Base-by-base conservation (phyloP, 768 basidiomycete genomes). In the Lenzites betulinus region DNA sequence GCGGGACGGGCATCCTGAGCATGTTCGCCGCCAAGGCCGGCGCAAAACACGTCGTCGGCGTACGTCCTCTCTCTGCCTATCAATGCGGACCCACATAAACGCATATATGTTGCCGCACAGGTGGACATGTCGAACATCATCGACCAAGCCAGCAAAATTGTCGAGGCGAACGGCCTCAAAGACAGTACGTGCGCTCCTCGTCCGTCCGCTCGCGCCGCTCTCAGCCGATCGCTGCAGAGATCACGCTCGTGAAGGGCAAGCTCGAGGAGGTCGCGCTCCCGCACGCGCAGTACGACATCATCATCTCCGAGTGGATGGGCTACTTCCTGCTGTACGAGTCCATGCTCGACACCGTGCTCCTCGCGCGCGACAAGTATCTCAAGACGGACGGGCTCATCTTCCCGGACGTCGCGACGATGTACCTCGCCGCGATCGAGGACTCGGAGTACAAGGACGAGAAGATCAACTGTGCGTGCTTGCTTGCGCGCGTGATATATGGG, bases 51-150 rank as follows among this genome's bases (percentile, higher is more conserved):
- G 95, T 98, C 67, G 93, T 96, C 64, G 95, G 95, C 58, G 92
- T 95, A 67, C 69, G 89, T 77, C 22, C 53, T 43, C 46, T 51
- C 6, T 35, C 2, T 51, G 50, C 30, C 23, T 33, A 18, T 30
- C 2, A 39, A 26, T 20, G 6, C 16, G n/a, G n/a, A n/a, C 7
- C 20, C 43, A 16, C 23, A 12, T 1, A 26, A 12, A 46, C 22
- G 3, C 16, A 25, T 13, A 36, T 44, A 7, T 8, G 12, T 20
- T 13, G 9, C 3, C 18, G 20, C 15, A 1, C 18, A 95, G 93
- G 95, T 99, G 76, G 97, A 99, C 79, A 99, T 99, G 97, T 97
- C 95, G 59, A 99, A 99, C 78, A 99, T 99, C 77, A 92, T 98
- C 75, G 97, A 98, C 79, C 96, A 98, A 78, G 97, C 97, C 2